Evolutionary conservation across 2,329 filamentous ascomycete species (phyloP), one percentile per base, ranked within the genome.

Genomic region (Tetracladium maxilliforme): DNA sequence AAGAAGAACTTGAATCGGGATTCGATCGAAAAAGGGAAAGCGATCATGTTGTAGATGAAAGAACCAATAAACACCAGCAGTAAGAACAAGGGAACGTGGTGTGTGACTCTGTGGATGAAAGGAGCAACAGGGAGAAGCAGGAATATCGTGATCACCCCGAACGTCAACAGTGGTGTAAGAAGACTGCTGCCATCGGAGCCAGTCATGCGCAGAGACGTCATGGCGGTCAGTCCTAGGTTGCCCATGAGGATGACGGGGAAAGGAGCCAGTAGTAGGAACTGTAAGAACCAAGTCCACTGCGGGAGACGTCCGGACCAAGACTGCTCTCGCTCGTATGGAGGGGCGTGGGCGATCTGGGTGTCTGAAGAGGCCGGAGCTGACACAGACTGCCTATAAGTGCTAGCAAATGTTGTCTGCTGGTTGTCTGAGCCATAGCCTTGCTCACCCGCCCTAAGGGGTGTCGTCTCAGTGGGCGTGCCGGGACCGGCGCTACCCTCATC

Each of bases 1-100:
- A 95, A 94, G 49, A 74, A 92, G 23, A 87, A 62, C 49, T 95
- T 95, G 48, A 92, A 70, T 19, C 82, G 69, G 44, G 74, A 79
- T 30, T 71, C 64, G 13, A 67, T 54, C 1, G 82, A 90, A 51
- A 95, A 95, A 0, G 90, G 90, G 48, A 93, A 94, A 2, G 80
- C 81, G 3, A 69, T 53, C 5, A 94, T 65, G 43, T 92, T 92
- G 56, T 93, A 95, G 28, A 86, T 64, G 15, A 92, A 53, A 2
- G 83, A 92, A 16, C 63, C 80, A 14, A 70, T 42, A 32, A 84
- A 81, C 7, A 93, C 55, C 9, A 75, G 44, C 15, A 92, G 59
- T 10, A 94, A 49, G 38, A 92, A 73, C 1, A 76, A 54, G 0
- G 90, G 86, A 4, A 95, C 48, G 31, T 92, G 83, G 43, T 79